A percentile compares a stretch with the other conserved stretches of the same genome.
These are phyloP conservation scores for Sapria himalayana DNA, from an alignment of 345 rosid genomes.

Conservation along the genomic window DNA sequence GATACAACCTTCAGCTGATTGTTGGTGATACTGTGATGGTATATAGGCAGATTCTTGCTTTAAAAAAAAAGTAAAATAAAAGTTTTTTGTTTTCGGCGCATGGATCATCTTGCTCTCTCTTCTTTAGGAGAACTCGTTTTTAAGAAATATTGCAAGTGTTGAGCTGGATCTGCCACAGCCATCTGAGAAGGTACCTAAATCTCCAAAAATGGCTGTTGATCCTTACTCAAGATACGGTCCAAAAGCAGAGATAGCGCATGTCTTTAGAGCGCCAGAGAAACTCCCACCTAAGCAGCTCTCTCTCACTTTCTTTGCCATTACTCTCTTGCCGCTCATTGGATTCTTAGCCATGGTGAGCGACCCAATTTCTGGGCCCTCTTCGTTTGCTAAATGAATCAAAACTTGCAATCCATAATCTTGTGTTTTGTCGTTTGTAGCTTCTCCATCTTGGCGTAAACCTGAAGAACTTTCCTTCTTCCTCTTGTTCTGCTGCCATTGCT, in stretches of 20 bases:
- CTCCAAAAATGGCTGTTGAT: conserved; percentile 44
- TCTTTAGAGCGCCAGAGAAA: conserved; percentile 80
- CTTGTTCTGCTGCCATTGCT: conserved; percentile 42
- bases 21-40: conserved; percentile 94
- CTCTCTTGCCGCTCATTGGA: conserved; percentile 51
- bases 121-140: conserved; percentile 70
- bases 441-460: conserved; percentile 52
- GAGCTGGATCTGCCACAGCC: conserved; percentile 85
- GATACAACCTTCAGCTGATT: conserved; percentile 65
- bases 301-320: conserved; percentile 61
- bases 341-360: conserved; percentile 86
- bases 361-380: too few relatives aligned
- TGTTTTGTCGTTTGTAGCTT: conserved; percentile 29
- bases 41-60: conserved; percentile 11
- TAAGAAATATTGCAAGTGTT: conserved; percentile 40
- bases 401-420: too few relatives aligned
- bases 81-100: neutral
- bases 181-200: conserved; percentile 75
- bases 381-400: too few relatives aligned
- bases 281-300: conserved; percentile 67
- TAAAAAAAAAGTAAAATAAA: too few relatives aligned
- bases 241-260: conserved; percentile 71
- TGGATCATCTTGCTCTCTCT: neutral
- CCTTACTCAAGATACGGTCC: conserved; percentile 57
- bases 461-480: conserved; percentile 65